Percentiles rank a stretch among this genome's conserved stretches.
These are phyloP conservation scores for Botryotinia convoluta DNA, from an alignment of 2,329 filamentous ascomycete species.

Conservation along the genomic window DNA sequence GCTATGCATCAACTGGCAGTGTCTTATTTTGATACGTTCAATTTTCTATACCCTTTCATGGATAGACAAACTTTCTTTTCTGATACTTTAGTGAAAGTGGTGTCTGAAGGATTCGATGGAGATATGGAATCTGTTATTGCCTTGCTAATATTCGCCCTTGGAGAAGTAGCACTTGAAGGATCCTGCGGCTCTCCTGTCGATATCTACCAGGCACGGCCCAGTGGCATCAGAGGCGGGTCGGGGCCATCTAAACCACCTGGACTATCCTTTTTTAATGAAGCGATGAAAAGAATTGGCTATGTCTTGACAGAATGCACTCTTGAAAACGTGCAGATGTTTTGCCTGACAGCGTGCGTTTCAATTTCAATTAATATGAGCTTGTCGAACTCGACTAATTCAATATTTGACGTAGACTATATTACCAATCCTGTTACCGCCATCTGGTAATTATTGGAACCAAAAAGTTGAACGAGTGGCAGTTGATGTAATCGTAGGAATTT, in stretches of 20 bases:
- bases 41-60: conserved; percentile 56
- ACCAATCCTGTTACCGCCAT: conserved; percentile 51
- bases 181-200: conserved; percentile 47
- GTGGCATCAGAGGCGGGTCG: conserved; percentile 53
- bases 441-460: conserved; percentile 41
- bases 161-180: conserved; percentile 55
- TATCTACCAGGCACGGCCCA: conserved; percentile 45
- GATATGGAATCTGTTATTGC: conserved; percentile 51
- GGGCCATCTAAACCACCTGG: conserved; percentile 50
- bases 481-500: conserved; percentile 48
- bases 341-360: conserved; percentile 51
- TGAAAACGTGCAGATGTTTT: conserved; percentile 58
- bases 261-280: conserved; percentile 60
- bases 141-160: conserved; percentile 57
- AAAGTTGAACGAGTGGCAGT: conserved; percentile 1
- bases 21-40: conserved; percentile 59
- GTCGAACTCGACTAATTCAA: neutral
- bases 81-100: conserved; percentile 46
- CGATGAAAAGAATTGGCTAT: conserved; percentile 58
- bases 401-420: conserved; percentile 46
- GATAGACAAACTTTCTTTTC: conserved; percentile 54
- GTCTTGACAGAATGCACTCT: conserved; percentile 53
- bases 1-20: conserved; percentile 51
- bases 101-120: conserved; percentile 50
- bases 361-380: neutral